These are phyloP conservation scores for Herpetomonas tarakana DNA, from an alignment of 208 protist genomes.

Conservation along the genomic window DNA sequence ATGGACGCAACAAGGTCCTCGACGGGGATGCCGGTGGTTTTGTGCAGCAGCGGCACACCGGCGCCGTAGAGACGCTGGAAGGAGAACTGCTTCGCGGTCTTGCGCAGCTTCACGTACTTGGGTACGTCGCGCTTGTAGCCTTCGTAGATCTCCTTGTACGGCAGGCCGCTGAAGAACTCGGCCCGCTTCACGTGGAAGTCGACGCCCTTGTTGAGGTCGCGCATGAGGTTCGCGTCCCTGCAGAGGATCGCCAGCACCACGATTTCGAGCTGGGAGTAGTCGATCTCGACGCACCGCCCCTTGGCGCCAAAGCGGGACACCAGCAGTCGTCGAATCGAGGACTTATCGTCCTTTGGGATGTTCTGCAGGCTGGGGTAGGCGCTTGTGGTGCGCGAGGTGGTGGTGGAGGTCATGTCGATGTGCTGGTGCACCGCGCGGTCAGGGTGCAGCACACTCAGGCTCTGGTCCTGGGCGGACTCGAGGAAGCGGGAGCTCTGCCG, in stretches of 20 bases:
- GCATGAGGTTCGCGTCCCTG: slow-evolving; percentile 54
- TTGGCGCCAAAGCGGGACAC: slow-evolving; percentile 76
- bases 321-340: slow-evolving; percentile 69
- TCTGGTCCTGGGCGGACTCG: slow-evolving; percentile 8
- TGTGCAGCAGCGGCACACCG: slow-evolving; percentile 75
- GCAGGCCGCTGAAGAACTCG: slow-evolving; percentile 76
- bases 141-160: slow-evolving; percentile 78
- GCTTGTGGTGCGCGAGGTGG: slow-evolving; percentile 78
- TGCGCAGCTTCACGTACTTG: slow-evolving; percentile 70
- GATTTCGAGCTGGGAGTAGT: slow-evolving; percentile 91
- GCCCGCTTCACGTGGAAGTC: slow-evolving; percentile 89
- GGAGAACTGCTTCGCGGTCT: slow-evolving; percentile 87
- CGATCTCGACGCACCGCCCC: slow-evolving; percentile 81
- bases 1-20: slow-evolving; percentile 71
- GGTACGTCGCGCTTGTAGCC: slow-evolving; percentile 57
- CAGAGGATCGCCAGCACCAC: slow-evolving; percentile 78
- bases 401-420: slow-evolving; percentile 83
- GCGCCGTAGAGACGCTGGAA: slow-evolving; percentile 91
- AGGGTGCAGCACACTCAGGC: slow-evolving; percentile 50
- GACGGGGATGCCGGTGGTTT: slow-evolving; percentile 80
- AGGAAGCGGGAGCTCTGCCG: slow-evolving; percentile 54
- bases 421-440: slow-evolving; percentile 66
- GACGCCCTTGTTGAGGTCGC: slow-evolving; percentile 67
- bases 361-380: slow-evolving; percentile 87
- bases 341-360: slow-evolving; percentile 88